Conservation (phyloP, 441 rosid genomes). For the Corymbia calophylla region DNA sequence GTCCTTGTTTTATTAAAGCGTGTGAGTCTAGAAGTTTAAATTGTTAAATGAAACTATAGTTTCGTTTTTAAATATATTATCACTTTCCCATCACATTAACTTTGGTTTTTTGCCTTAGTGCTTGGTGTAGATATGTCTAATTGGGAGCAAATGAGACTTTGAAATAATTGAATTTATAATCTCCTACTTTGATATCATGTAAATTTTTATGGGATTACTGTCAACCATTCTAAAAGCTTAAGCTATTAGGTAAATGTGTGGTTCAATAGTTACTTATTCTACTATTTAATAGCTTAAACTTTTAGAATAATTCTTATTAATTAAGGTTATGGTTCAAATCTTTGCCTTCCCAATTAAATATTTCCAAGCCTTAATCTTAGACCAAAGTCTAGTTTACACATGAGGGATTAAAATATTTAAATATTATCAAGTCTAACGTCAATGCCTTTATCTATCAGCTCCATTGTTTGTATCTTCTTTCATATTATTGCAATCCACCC, state of each 20-base stretch:
- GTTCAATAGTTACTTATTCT: too few relatives aligned
- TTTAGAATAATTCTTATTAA: too few relatives aligned
- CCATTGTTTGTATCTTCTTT: background rate
- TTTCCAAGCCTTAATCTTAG: background rate
- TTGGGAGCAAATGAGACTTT: background rate
- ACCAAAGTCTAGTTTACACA: background rate
- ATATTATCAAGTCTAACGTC: too few relatives aligned
- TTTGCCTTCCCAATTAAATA: background rate
- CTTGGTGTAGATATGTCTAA: background rate
- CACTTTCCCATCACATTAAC: too few relatives aligned
- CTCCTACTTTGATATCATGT: rapidly evolving
- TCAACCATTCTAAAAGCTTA: rapidly evolving
- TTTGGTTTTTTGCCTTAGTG: rapidly evolving
- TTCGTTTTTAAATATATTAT: too few relatives aligned
- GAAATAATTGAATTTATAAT: background rate
- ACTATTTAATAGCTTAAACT: too few relatives aligned
- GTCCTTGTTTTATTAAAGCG: background rate
- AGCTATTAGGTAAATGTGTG: rapidly evolving
- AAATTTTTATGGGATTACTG: too few relatives aligned
- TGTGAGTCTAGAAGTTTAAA: too few relatives aligned
- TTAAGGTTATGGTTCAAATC: too few relatives aligned
- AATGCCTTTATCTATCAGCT: background rate
- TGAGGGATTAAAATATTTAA: too few relatives aligned
- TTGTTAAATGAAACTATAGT: too few relatives aligned
- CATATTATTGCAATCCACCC: rapidly evolving